phyloP scores from a whole-genome alignment of 805 yeast genomes.

The Geotrichum ghanense region DNA sequence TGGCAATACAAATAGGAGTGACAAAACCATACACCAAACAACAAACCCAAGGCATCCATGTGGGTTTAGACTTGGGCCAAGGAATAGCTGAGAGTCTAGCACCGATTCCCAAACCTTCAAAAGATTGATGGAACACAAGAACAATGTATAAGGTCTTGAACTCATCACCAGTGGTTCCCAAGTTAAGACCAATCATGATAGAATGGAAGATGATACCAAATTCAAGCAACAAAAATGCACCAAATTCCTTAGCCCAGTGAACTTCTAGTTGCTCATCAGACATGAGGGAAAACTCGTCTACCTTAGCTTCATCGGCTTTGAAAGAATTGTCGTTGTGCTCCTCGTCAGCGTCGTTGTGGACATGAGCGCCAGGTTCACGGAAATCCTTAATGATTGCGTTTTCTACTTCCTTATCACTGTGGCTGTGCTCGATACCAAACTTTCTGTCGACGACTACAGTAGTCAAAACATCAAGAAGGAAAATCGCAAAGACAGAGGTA shows the following conservation, averaged over 20 bases:
- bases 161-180: conserved; percentile 55
- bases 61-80: conserved; percentile 36
- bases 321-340: conserved; percentile 4
- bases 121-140: conserved; percentile 61
- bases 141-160: conserved; percentile 55
- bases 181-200: conserved; percentile 57
- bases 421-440: conserved; percentile 23
- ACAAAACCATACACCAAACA: conserved; percentile 43
- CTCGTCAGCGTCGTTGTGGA: conserved; percentile 12
- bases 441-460: conserved; percentile 32
- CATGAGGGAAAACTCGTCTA: conserved; percentile 20
- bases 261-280: conserved; percentile 3
- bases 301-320: background rate
- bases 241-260: conserved; percentile 25
- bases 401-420: conserved; percentile 16
- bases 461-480: conserved; percentile 38
- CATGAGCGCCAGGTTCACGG: conserved; percentile 10
- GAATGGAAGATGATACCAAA: conserved; percentile 70
- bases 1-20: conserved; percentile 64
- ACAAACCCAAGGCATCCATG: conserved; percentile 40
- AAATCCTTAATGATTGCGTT: conserved; percentile 9
- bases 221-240: conserved; percentile 47
- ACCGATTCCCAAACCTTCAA: conserved; percentile 73
- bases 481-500: conserved; percentile 34
- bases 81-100: conserved; percentile 50